These are phyloP conservation scores for Heritiera littoralis DNA, from an alignment of 345 rosid species.

Conservation along the genomic window DNA sequence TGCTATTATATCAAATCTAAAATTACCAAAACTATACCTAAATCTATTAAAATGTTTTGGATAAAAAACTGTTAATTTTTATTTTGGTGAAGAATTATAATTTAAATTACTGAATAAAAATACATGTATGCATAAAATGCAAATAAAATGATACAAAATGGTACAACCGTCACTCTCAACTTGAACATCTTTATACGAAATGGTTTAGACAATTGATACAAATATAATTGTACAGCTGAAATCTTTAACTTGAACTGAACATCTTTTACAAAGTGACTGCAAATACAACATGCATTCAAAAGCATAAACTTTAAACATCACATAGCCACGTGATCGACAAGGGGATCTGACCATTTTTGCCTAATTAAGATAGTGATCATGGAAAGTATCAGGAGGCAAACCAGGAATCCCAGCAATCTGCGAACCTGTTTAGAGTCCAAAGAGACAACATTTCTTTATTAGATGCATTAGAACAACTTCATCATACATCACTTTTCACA, in stretches of 20 bases:
- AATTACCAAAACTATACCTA: too few species aligned
- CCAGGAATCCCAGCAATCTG: constrained; percentile 13
- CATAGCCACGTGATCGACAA: background rate
- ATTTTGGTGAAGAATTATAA: too few species aligned
- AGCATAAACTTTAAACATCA: background rate
- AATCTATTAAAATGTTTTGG: too few species aligned
- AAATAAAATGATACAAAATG: too few species aligned
- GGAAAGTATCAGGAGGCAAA: constrained; percentile 7
- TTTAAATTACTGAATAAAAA: too few species aligned
- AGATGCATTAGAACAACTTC: constrained; percentile 12
- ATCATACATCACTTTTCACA: background rate
- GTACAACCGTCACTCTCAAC: too few species aligned
- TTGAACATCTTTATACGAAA: too few species aligned
- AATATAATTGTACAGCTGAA: too few species aligned
- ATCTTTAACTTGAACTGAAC: background rate
- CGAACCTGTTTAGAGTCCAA: constrained; percentile 15
- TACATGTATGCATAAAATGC: too few species aligned
- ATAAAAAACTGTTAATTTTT: too few species aligned
- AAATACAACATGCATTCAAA: background rate
- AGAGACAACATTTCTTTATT: background rate
- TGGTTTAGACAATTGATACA: too few species aligned
- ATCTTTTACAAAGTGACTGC: background rate
- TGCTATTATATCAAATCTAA: too few species aligned
- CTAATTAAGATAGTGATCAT: constrained; percentile 5
- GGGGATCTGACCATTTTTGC: constrained; percentile 17